phyloP scores from a whole-genome alignment of 768 basidiomycete species.

The Russula ochroleuca region DNA sequence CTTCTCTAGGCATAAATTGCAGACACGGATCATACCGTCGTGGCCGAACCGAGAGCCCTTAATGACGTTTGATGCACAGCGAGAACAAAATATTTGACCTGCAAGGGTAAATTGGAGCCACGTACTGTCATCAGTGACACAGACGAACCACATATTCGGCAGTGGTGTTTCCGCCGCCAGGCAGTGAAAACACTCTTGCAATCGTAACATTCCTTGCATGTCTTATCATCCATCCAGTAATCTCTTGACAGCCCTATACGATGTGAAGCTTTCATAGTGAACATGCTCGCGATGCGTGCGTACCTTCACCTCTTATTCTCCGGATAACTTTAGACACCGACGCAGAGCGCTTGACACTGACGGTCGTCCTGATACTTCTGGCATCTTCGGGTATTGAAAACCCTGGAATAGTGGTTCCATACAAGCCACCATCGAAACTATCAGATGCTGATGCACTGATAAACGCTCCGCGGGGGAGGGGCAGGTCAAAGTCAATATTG shows the following conservation, averaged over 20 bases:
- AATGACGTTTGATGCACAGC: conserved; percentile 95
- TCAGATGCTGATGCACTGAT: conserved; percentile 54
- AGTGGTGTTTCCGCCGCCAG: conserved; percentile 95
- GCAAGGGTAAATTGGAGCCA: conserved; percentile 6
- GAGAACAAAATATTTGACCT: conserved; percentile 97
- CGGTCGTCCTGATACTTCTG: conserved; percentile 73
- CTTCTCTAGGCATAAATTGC: conserved; percentile 92
- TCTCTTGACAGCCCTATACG: conserved; percentile 76
- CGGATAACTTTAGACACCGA: conserved; percentile 92
- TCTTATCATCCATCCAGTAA: conserved; percentile 99
- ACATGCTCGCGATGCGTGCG: conserved; percentile 24
- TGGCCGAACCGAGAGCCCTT: conserved; percentile 91
- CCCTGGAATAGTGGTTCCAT: conserved; percentile 80
- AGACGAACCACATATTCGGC: conserved; percentile 84
- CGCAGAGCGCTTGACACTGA: conserved; percentile 65
- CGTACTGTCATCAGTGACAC: neutral
- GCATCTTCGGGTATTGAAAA: conserved; percentile 92
- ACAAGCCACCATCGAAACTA: conserved; percentile 49
- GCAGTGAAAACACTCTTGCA: conserved; percentile 92
- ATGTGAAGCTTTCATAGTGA: conserved; percentile 3
- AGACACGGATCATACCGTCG: conserved; percentile 92
- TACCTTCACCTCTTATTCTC: conserved; percentile 85
- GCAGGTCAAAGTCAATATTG: conserved; percentile 57
- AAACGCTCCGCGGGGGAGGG: conserved; percentile 48
- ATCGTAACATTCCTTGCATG: conserved; percentile 93